Conservation (phyloP, 208 protist species). For the Acanthamoeba royreba region DNA sequence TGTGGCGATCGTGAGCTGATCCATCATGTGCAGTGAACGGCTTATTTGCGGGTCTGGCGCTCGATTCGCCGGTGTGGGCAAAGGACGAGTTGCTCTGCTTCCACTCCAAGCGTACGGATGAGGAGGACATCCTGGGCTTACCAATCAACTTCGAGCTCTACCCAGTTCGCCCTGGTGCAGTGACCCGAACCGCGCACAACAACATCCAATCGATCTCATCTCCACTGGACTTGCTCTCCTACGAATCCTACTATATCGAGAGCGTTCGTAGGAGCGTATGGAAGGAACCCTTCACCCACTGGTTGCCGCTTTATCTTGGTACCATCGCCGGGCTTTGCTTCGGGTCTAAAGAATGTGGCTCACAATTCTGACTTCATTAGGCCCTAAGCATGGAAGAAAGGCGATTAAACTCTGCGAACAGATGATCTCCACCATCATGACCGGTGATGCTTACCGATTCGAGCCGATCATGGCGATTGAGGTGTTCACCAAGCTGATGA, state of each 20-base stretch:
- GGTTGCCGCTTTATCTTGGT: neutral
- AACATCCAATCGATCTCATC: neutral
- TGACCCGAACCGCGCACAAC: neutral
- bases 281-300: neutral
- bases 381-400: neutral
- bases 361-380: neutral
- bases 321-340: neutral
- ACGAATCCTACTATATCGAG: neutral
- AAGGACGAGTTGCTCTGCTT: neutral
- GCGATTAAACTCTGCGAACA: neutral
- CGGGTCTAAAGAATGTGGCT: neutral
- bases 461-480: neutral
- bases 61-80: neutral
- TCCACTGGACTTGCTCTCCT: neutral
- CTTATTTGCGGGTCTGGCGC: neutral
- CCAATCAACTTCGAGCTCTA: neutral
- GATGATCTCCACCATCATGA: neutral
- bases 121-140: neutral
- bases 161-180: neutral
- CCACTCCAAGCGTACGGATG: neutral
- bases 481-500: slow-evolving; percentile 23
- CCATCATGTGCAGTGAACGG: neutral
- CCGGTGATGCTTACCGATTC: neutral
- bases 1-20: too few species aligned
- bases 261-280: neutral